phyloP scores from a whole-genome alignment of 768 basidiomycete species.

The Nidularia pulvinata region DNA sequence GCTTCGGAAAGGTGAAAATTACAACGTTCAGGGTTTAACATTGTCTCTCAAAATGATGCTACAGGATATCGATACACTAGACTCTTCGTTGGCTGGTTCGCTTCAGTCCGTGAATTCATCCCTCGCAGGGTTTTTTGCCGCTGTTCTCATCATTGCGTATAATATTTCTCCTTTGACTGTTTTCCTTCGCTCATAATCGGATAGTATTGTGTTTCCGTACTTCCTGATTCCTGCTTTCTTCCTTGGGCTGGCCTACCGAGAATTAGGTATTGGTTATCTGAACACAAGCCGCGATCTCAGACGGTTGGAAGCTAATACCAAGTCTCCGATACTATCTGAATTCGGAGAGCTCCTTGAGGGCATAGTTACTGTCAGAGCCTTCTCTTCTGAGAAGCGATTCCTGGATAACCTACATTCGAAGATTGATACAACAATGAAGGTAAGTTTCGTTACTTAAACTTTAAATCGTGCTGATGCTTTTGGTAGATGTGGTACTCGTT shows the following conservation, averaged over 20 bases:
- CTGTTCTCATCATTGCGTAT: conserved; percentile 71
- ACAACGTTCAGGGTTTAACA: conserved; percentile 1
- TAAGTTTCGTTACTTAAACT: conserved; percentile 15
- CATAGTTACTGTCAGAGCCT: conserved; percentile 92
- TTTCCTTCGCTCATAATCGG: not conserved
- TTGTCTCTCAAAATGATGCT: not conserved
- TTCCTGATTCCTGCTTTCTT: conserved; percentile 80
- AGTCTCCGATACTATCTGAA: conserved; percentile 83
- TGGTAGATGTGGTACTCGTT: conserved; percentile 79
- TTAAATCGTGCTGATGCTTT: not conserved
- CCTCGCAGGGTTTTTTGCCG: conserved; percentile 74
- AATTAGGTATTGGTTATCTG: conserved; percentile 70
- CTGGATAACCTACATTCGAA: conserved; percentile 72
- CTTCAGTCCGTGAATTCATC: conserved; percentile 79
- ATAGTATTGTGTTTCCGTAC: conserved; percentile 71
- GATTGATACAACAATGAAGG: conserved; percentile 79
- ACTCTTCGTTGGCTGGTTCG: conserved; percentile 65
- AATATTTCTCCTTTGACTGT: conserved; percentile 16
- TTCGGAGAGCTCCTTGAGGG: conserved; percentile 85
- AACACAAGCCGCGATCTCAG: conserved; percentile 84
- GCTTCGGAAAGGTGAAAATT: conserved; percentile 64
- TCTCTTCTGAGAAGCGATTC: conserved; percentile 81
- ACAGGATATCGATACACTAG: conserved; percentile 86
- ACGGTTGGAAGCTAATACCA: conserved; percentile 88
- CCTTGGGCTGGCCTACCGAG: conserved; percentile 74